A percentile compares a stretch with the other conserved stretches of the same genome.
Conservation (phyloP, 768 basidiomycete species). For the Phanerochaete sordida region DNA sequence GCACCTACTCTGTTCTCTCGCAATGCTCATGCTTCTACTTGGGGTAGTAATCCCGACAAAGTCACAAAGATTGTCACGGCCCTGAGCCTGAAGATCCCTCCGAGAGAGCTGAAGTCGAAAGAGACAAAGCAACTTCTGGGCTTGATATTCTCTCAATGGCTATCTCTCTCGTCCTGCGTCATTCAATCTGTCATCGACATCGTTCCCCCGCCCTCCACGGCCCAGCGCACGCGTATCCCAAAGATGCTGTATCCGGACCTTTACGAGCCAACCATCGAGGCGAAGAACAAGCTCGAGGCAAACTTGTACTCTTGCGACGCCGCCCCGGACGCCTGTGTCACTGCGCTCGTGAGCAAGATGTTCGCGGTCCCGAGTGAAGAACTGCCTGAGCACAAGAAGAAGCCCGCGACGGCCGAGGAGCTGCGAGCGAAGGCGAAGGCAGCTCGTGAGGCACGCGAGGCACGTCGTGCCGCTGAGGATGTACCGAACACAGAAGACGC, state of each 20-base stretch:
- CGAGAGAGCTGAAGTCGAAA: conserved; percentile 89
- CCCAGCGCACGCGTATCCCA: conserved; percentile 82
- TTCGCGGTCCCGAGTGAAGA: conserved; percentile 83
- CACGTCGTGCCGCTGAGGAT: conserved; percentile 8
- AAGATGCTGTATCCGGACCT: conserved; percentile 88
- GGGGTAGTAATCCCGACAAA: conserved; percentile 79
- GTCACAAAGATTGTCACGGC: conserved; percentile 83
- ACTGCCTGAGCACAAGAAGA: conserved; percentile 83
- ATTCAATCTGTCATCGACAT: conserved; percentile 92
- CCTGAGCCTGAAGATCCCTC: conserved; percentile 76
- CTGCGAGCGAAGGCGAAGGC: conserved; percentile 66
- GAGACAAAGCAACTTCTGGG: conserved; percentile 82
- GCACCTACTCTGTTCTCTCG: not conserved
- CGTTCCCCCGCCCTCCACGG: conserved; percentile 81
- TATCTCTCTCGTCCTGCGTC: conserved; percentile 88
- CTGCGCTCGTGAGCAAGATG: conserved; percentile 98
- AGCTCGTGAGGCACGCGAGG: conserved; percentile 36
- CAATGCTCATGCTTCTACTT: not conserved
- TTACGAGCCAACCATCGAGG: conserved; percentile 51
- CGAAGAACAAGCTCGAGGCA: conserved; percentile 79
- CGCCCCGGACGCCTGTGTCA: conserved; percentile 52
- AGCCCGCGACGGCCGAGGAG: conserved; percentile 75
- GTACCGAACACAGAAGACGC: conserved; percentile 4
- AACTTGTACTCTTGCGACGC: conserved; percentile 76
- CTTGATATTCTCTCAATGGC: conserved; percentile 92